These are phyloP conservation scores for Diaporthe helianthi DNA, from an alignment of 2,329 filamentous ascomycete genomes.

Conservation along the genomic window DNA sequence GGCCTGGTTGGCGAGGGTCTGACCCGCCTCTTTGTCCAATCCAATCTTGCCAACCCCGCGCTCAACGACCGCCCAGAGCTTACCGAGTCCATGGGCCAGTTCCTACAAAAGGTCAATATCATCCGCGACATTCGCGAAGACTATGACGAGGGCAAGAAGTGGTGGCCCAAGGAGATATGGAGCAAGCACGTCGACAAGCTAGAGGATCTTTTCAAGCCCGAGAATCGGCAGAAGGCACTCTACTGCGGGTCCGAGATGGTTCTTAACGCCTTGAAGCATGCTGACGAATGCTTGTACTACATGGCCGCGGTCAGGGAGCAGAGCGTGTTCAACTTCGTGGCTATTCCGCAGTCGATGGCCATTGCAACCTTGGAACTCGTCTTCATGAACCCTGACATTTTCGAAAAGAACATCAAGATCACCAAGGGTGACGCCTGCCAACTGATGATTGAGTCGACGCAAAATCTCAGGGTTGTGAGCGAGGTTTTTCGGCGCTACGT, in stretches of 20 bases:
- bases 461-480: constrained; percentile 83
- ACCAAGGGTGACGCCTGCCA: constrained; percentile 92
- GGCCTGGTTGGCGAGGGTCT: constrained; percentile 95
- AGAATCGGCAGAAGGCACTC: constrained; percentile 78
- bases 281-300: constrained; percentile 96
- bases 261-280: constrained; percentile 83
- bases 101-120: constrained; percentile 98
- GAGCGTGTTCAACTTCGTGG: constrained; percentile 98
- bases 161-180: constrained; percentile 98
- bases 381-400: constrained; percentile 89
- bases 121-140: constrained; percentile 96
- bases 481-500: constrained; percentile 81
- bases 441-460: constrained; percentile 90
- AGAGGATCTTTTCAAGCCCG: constrained; percentile 86
- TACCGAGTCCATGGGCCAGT: constrained; percentile 95
- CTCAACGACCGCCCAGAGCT: constrained; percentile 80
- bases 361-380: constrained; percentile 92
- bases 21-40: constrained; percentile 88
- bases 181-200: constrained; percentile 91
- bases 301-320: constrained; percentile 94
- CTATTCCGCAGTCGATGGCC: constrained; percentile 96
- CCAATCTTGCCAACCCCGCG: constrained; percentile 83
- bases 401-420: constrained; percentile 91
- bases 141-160: constrained; percentile 82
- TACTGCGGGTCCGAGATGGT: constrained; percentile 95